Base-by-base conservation (phyloP, 1,139 yeast genomes). In the Nakaseomyces glabratus region DNA sequence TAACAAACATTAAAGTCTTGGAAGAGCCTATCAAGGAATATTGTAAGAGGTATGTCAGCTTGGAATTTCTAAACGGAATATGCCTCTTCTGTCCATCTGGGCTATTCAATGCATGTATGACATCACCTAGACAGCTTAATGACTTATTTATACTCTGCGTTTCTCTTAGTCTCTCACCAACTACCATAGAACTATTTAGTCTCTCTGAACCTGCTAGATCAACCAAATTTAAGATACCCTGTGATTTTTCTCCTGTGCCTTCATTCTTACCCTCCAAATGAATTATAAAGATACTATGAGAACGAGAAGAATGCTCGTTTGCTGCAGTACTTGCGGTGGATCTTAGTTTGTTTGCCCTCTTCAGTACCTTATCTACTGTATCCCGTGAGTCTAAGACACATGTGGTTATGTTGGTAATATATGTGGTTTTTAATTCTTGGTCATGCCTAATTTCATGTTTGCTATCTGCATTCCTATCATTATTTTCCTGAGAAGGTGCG, bases 141-240 rank as follows among this genome's bases (percentile, higher is more conserved):
- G 96, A 85, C 57, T 78, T 82, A 58, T 90, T 90, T 41, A 90
- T 90, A 4, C 88, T 75, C 51, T 82, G 93, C 0, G 98, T 88
- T 57, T 90, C 98, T 45, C 73, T 73, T 17, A 90, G 61, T 31
- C 97, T 61, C 9, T 80, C 85, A 0, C 96, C 96, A 3, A 72
- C 71, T 0, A 74, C 93, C 48, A 78, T 82, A 0, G 94, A 80
- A 15, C 71, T 69, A 10, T 77, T 58, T n/a, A 88, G 63, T 38
- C 97, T 66, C 60, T 90, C 99, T 0, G 93, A 79, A 6, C 95
- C 95, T 0, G 95, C 95, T 41, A 85, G 63, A 57, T 85, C 95
- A 31, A 85, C 75, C 33, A 85, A 60, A 48, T 82, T 84, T 38
- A 85, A 62, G 1, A 73, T 70, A 2, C 95, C 95, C 13, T 65